Evolutionary conservation across 805 yeast species (phyloP), one percentile per base, ranked within the genome.

Genomic region (Ogataea paradorogensis): DNA sequence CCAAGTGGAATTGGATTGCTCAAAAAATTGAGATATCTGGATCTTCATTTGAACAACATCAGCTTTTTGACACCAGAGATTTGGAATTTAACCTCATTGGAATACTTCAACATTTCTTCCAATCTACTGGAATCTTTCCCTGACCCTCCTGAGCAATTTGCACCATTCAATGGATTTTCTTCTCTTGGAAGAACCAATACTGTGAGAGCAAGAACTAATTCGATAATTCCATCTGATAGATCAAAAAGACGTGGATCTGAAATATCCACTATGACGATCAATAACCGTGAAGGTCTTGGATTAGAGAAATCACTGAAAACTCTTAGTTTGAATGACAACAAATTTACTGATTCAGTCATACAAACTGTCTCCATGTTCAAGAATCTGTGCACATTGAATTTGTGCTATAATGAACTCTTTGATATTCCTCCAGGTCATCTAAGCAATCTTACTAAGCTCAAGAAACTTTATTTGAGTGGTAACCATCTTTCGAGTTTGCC

Each of bases 21-120:
- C 40, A 62, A 69, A 3, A 72, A 76, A 22, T 69, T 91, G 47
- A 80, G 74, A 52, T 68, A 73, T 32, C 67, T 91, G 40, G 96
- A 91, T 59, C 63, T 88, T 30, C 96, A 91, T 62, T 77, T 85
- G 30, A 91, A 91, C 62, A 89, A 89, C 55, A 68, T 91, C 49
- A 81, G 86, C 48, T 58, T 66, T 7, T 65, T 91, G 21, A 85
- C 88, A 0, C 72, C 73, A 21, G 83, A 78, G 15, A 71, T 85
- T 24, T 85, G 90, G 84, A 65, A 73, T 37, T 61, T 86, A 53
- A 62, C 60, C 28, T 74, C 78, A 5, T 69, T 85, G 49, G 70
- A 76, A 4, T 60, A 64, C 5, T 66, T 88, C 47, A 88, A 88
- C 60, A 70, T 83, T 1, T 80, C 95, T 0, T 84, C 95, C 0